These are phyloP conservation scores for Shiraia sp. DNA, from an alignment of 2,329 filamentous ascomycete species.

Conservation along the genomic window DNA sequence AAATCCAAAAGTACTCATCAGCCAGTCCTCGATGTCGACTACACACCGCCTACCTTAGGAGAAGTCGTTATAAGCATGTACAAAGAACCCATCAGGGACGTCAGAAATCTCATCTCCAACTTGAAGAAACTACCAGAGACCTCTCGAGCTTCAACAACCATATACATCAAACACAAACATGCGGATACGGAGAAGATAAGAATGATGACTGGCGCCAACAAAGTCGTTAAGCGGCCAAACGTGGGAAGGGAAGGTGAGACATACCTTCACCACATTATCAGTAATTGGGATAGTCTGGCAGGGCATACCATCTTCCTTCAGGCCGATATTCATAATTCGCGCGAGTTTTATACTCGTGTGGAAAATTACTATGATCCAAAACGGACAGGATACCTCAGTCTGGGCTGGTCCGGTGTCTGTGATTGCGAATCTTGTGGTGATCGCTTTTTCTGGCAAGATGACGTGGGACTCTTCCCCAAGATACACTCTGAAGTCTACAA, in stretches of 20 bases:
- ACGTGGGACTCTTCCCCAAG: constrained; percentile 43
- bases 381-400: constrained; percentile 52
- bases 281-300: constrained; percentile 49
- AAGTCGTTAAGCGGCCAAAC: constrained; percentile 41
- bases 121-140: constrained; percentile 26
- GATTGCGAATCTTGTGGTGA: constrained; percentile 48
- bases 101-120: constrained; percentile 23
- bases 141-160: constrained; percentile 23
- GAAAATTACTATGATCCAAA: constrained; percentile 42
- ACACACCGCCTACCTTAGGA: constrained; percentile 18
- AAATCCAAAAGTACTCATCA: constrained; percentile 2
- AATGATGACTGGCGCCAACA: constrained; percentile 24
- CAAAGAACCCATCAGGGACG: constrained; percentile 34
- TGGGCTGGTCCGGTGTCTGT: constrained; percentile 49
- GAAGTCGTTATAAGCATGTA: constrained; percentile 48
- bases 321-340: constrained; percentile 48
- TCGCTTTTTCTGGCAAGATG: constrained; percentile 46
- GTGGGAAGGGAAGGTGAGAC: constrained; percentile 52
- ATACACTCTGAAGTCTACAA: constrained; percentile 34
- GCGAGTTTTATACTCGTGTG: constrained; percentile 44
- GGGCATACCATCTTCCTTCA: constrained; percentile 55
- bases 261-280: constrained; percentile 53
- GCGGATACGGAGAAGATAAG: constrained; percentile 24
- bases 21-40: constrained; percentile 20
- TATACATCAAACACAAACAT: constrained; percentile 40